A percentile compares a stretch with the other conserved stretches of the same genome.
Conservation (phyloP, 2,329 filamentous ascomycete genomes). For the Lomentospora prolificans region DNA sequence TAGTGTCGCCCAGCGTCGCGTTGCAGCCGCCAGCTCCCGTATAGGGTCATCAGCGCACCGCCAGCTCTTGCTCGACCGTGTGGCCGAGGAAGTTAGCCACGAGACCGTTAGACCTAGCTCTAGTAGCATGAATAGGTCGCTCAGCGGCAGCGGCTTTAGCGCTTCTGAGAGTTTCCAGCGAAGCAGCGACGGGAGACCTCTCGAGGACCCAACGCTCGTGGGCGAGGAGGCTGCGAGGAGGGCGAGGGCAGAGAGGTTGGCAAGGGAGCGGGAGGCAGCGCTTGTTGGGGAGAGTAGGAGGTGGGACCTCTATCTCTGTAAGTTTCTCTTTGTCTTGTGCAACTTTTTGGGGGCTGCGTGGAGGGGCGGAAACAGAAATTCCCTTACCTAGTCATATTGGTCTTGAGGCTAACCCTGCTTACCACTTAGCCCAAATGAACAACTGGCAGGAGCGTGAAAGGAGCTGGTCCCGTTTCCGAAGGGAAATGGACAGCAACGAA, state of each 20-base stretch:
- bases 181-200: slow-evolving; percentile 32
- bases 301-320: slow-evolving; percentile 53
- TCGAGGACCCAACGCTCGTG: slow-evolving; percentile 59
- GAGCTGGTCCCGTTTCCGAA: slow-evolving; percentile 34
- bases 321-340: slow-evolving; percentile 22
- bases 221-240: slow-evolving; percentile 53
- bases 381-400: neutral
- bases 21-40: slow-evolving; percentile 31
- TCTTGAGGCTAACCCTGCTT: slow-evolving; percentile 12
- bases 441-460: slow-evolving; percentile 40
- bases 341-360: neutral
- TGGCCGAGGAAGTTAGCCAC: slow-evolving; percentile 23
- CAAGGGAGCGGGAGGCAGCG: slow-evolving; percentile 44
- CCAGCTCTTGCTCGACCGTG: slow-evolving; percentile 23
- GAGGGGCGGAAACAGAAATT: no score
- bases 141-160: neutral
- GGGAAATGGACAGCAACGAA: slow-evolving; percentile 21
- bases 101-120: neutral
- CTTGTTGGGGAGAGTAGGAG: slow-evolving; percentile 47
- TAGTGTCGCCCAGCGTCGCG: slow-evolving; percentile 53
- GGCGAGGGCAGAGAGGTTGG: slow-evolving; percentile 46
- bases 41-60: slow-evolving; percentile 18
- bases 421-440: slow-evolving; percentile 36
- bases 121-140: neutral
- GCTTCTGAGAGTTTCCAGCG: neutral